phyloP scores from a whole-genome alignment of 495 filamentous ascomycete genomes.

The Staphylotrichum tortipilum region DNA sequence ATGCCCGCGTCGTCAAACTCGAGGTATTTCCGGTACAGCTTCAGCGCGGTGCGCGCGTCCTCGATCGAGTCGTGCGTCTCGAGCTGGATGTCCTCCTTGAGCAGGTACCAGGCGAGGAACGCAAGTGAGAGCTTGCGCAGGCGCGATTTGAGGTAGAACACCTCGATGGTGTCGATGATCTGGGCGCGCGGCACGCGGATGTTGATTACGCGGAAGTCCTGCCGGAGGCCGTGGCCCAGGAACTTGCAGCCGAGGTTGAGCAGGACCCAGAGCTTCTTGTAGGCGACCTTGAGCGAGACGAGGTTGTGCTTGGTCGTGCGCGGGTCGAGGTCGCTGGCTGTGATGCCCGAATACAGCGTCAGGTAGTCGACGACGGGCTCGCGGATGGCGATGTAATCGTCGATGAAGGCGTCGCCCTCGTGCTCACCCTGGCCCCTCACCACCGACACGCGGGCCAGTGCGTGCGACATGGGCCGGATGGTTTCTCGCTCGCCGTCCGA shows the following conservation, averaged over 20 bases:
- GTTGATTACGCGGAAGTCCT: conserved; percentile 96
- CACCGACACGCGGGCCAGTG: conserved; percentile 80
- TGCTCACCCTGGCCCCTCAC: conserved; percentile 65
- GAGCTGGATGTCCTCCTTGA: conserved; percentile 86
- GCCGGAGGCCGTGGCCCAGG: conserved; percentile 82
- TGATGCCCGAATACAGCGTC: conserved; percentile 86
- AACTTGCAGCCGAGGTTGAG: conserved; percentile 91
- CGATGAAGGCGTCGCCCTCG: conserved; percentile 82
- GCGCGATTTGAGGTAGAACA: conserved; percentile 65
- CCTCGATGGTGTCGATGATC: conserved; percentile 83
- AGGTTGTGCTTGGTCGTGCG: conserved; percentile 65
- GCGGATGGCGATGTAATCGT: conserved; percentile 88
- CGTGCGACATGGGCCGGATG: conserved; percentile 73
- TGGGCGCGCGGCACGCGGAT: conserved; percentile 89
- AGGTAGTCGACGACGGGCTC: conserved; percentile 95
- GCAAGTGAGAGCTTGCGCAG: conserved; percentile 74
- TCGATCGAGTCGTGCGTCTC: conserved; percentile 89
- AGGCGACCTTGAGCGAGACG: conserved; percentile 79
- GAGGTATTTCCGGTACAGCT: conserved; percentile 80
- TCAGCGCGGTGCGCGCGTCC: conserved; percentile 81
- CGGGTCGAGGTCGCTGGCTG: conserved; percentile 71
- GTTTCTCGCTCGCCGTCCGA: conserved; percentile 81
- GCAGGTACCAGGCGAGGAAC: conserved; percentile 78
- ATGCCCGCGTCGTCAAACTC: conserved; percentile 83
- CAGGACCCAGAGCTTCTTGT: conserved; percentile 96